A percentile compares a stretch with the other conserved stretches of the same genome.
Conservation (phyloP, 2,329 filamentous ascomycete species). For the Pyrenophora graminea region DNA sequence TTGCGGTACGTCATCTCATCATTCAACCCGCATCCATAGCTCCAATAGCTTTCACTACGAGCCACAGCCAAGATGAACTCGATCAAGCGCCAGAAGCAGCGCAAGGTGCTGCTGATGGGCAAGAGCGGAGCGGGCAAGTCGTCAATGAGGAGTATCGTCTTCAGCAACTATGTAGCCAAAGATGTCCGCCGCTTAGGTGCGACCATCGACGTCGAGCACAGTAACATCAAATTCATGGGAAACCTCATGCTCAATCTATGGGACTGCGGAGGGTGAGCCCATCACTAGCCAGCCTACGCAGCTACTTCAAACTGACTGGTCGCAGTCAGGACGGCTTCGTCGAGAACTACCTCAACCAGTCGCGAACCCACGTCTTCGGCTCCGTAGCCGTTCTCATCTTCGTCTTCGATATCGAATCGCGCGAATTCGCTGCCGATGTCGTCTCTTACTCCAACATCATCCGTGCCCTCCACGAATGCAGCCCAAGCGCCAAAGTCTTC, state of each 20-base stretch:
- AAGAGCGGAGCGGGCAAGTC: conserved; percentile 98
- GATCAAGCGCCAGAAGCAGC: conserved; percentile 56
- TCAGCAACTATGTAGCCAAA: conserved; percentile 97
- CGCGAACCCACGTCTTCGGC: conserved; percentile 94
- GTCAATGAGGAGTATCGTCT: conserved; percentile 98
- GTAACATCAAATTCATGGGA: conserved; percentile 97
- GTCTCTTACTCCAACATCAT: conserved; percentile 92
- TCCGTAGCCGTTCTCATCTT: conserved; percentile 98
- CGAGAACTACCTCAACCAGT: conserved; percentile 95
- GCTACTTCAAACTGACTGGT: conserved; percentile 11
- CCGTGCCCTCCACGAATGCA: conserved; percentile 84
- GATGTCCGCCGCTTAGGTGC: conserved; percentile 91
- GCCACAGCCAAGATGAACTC: conserved; percentile 39
- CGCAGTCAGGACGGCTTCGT: conserved; percentile 93
- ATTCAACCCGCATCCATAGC: background rate
- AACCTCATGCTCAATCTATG: conserved; percentile 96
- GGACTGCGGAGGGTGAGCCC: conserved; percentile 85
- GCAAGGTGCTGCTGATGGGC: conserved; percentile 67
- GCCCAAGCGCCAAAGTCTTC: conserved; percentile 80
- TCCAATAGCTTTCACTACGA: background rate
- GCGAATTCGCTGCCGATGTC: conserved; percentile 90
- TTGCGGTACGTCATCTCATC: conserved; percentile 21
- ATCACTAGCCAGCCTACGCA: background rate
- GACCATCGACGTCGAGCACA: conserved; percentile 97
- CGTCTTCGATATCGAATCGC: conserved; percentile 97